These are phyloP conservation scores for Trichoderma citrinoviride DNA, from an alignment of 2,329 filamentous ascomycete genomes.

Conservation along the genomic window DNA sequence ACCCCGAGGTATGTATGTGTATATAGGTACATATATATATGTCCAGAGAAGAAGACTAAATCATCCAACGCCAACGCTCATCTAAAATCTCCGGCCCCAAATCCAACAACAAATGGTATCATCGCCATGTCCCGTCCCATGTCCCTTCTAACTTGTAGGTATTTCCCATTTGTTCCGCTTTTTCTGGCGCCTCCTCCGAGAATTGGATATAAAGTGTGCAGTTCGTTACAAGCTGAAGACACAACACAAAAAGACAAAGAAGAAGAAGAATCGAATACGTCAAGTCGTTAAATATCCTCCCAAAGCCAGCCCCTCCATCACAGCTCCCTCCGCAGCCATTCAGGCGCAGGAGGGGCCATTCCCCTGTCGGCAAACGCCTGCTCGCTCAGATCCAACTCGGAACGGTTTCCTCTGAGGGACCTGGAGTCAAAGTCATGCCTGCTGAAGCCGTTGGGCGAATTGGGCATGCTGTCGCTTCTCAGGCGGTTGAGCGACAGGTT, in stretches of 20 bases:
- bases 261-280: constrained; percentile 1
- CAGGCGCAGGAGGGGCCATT: constrained; percentile 60
- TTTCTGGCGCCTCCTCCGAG: constrained; percentile 4
- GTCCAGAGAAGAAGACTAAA: background rate
- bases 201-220: background rate
- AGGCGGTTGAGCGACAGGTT: constrained; percentile 52
- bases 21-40: background rate
- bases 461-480: constrained; percentile 55
- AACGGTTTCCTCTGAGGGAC: constrained; percentile 23
- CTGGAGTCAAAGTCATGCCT: constrained; percentile 46
- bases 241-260: background rate
- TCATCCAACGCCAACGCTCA: constrained; percentile 20
- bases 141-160: constrained; percentile 11
- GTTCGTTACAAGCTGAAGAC: background rate
- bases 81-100: constrained; percentile 12
- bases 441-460: constrained; percentile 47
- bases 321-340: constrained; percentile 52
- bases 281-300: constrained; percentile 12
- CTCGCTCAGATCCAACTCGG: constrained; percentile 25
- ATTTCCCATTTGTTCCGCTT: constrained; percentile 15
- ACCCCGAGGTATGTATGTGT: background rate
- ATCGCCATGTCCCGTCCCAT: constrained; percentile 19
- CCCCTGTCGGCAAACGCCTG: constrained; percentile 38
- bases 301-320: background rate
- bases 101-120: constrained; percentile 19